These are phyloP conservation scores for Spiraea crenata DNA, from an alignment of 331 rosid genomes.

Conservation along the genomic window DNA sequence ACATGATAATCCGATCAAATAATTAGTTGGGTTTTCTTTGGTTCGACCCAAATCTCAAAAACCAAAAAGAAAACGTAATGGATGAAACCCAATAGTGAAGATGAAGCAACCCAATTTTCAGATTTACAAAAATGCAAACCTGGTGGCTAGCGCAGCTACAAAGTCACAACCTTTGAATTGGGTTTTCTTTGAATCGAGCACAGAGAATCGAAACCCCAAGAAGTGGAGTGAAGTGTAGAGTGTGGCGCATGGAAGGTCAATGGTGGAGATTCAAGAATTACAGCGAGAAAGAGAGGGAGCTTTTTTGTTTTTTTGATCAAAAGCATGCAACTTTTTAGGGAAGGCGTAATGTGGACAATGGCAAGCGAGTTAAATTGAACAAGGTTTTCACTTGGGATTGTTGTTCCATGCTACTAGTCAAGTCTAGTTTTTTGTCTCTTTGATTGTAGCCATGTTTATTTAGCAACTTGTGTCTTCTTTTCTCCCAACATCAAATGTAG, in stretches of 20 bases:
- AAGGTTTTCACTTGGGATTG: no score
- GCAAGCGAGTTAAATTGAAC: not conserved
- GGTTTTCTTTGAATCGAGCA: not conserved
- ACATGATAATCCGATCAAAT: not conserved
- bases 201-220: not conserved
- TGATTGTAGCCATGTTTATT: no score
- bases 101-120: not conserved
- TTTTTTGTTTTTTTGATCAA: no score
- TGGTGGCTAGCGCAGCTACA: not conserved
- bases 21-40: not conserved
- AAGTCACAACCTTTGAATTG: not conserved
- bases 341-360: conserved; percentile 33
- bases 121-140: not conserved
- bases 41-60: conserved; percentile 12
- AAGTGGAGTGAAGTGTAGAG: not conserved
- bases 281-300: not conserved
- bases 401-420: no score
- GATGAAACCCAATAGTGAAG: conserved; percentile 8
- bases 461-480: no score
- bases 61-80: not conserved
- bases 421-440: no score
- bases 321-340: no score
- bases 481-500: no score
- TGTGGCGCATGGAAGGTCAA: not conserved
- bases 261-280: not conserved